phyloP scores from a whole-genome alignment of 257 asterid species.

The Solanum gracilifrons region DNA sequence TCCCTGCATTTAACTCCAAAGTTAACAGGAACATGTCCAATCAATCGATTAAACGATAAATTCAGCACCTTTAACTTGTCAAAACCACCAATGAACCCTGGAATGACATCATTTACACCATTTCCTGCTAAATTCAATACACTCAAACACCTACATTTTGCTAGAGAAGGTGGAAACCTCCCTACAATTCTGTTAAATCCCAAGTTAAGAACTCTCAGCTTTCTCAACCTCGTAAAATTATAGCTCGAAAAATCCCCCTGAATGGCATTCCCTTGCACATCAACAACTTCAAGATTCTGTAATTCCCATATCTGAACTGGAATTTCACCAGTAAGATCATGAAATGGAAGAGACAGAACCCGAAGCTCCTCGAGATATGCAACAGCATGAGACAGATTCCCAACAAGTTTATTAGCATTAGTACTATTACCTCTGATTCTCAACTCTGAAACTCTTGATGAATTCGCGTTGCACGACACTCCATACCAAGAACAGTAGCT shows the following conservation, averaged over 20 bases:
- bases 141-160: constrained; percentile 33
- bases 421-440: constrained; percentile 59
- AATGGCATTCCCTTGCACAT: constrained; percentile 73
- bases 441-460: constrained; percentile 58
- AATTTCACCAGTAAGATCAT: constrained; percentile 65
- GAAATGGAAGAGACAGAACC: constrained; percentile 64
- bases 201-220: constrained; percentile 57
- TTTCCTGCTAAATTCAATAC: constrained; percentile 80
- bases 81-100: constrained; percentile 41
- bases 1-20: constrained; percentile 54
- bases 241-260: constrained; percentile 39
- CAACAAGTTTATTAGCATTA: constrained; percentile 29
- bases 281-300: constrained; percentile 80
- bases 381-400: constrained; percentile 38
- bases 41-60: constrained; percentile 66
- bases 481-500: constrained; percentile 76
- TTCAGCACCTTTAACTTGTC: constrained; percentile 54
- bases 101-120: constrained; percentile 52
- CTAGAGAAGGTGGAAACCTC: constrained; percentile 44
- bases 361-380: constrained; percentile 48
- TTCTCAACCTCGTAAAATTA: constrained; percentile 44
- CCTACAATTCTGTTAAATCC: constrained; percentile 61
- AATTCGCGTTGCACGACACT: constrained; percentile 51
- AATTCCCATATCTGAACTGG: constrained; percentile 61
- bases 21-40: constrained; percentile 45